phyloP scores from a whole-genome alignment of 208 protist genomes.

The Crithidia fasciculata region DNA sequence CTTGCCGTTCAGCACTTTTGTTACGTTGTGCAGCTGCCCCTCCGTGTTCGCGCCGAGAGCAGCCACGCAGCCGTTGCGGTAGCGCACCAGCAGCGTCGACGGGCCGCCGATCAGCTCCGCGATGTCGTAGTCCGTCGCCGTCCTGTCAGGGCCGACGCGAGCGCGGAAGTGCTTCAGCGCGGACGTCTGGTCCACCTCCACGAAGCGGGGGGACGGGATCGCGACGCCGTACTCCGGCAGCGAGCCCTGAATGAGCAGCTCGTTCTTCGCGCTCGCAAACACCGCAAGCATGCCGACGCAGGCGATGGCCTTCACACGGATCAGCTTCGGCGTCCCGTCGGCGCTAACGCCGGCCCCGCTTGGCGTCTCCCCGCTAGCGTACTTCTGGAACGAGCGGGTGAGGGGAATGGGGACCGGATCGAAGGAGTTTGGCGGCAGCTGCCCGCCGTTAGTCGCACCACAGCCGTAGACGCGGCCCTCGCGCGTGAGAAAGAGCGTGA shows the following conservation, averaged over 20 bases:
- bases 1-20: slow-evolving; percentile 37
- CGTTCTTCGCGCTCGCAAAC: slow-evolving; percentile 59
- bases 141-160: not conserved
- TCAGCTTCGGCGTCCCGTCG: slow-evolving; percentile 36
- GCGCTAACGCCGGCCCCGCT: not conserved
- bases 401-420: slow-evolving; percentile 69
- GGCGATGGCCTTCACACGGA: slow-evolving; percentile 70
- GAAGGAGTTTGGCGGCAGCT: slow-evolving; percentile 69
- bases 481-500: slow-evolving; percentile 70
- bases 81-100: slow-evolving; percentile 61
- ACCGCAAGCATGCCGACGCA: slow-evolving; percentile 55
- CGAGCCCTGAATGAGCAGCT: slow-evolving; percentile 70
- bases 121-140: slow-evolving; percentile 39
- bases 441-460: slow-evolving; percentile 66
- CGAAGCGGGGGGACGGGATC: slow-evolving; percentile 60
- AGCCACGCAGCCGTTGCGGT: slow-evolving; percentile 71
- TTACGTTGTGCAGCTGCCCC: slow-evolving; percentile 59
- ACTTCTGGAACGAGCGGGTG: slow-evolving; percentile 46
- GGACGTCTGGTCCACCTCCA: slow-evolving; percentile 44
- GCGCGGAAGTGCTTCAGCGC: slow-evolving; percentile 24
- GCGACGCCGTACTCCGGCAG: slow-evolving; percentile 67
- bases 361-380: not conserved
- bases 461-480: slow-evolving; percentile 76
- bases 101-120: slow-evolving; percentile 46
- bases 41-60: slow-evolving; percentile 74